Evolutionary conservation across 2,329 filamentous ascomycete species (phyloP).

Genomic region (Drechslerella dactyloides): DNA sequence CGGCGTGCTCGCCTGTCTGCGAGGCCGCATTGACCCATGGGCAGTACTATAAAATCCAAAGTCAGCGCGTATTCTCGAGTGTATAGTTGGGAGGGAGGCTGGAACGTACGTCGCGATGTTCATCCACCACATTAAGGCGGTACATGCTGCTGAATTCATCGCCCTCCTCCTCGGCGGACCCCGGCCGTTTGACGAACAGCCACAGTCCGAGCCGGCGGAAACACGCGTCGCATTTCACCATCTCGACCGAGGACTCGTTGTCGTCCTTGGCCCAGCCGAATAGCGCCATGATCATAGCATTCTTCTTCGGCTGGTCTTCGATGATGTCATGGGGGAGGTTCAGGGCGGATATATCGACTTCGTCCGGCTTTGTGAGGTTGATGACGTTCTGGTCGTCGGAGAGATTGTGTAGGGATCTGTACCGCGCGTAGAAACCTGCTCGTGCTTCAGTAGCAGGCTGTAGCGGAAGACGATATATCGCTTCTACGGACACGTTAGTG

Average conservation of each 20-base stretch:
- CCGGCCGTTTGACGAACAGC: slow-evolving; percentile 83
- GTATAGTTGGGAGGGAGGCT: background rate
- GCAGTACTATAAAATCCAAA: slow-evolving; percentile 66
- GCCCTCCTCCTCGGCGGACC: slow-evolving; percentile 64
- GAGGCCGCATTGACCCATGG: slow-evolving; percentile 74
- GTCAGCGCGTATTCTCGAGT: background rate
- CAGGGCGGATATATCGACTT: slow-evolving; percentile 46
- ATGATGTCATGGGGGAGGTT: slow-evolving; percentile 51
- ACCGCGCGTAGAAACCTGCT: slow-evolving; percentile 58
- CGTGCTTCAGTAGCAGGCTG: slow-evolving; percentile 57
- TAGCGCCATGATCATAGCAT: slow-evolving; percentile 72
- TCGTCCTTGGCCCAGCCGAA: slow-evolving; percentile 75
- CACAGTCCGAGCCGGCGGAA: slow-evolving; percentile 87
- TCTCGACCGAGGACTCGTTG: slow-evolving; percentile 60
- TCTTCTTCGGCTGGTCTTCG: slow-evolving; percentile 62
- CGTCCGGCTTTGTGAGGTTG: slow-evolving; percentile 54
- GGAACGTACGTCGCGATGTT: slow-evolving; percentile 69
- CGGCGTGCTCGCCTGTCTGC: slow-evolving; percentile 62
- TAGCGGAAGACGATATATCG: slow-evolving; percentile 68
- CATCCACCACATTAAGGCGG: slow-evolving; percentile 70
- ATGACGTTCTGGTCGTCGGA: slow-evolving; percentile 61
- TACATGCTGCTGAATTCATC: slow-evolving; percentile 69
- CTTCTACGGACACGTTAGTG: slow-evolving; percentile 59
- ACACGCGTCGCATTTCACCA: slow-evolving; percentile 82
- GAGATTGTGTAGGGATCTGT: slow-evolving; percentile 61